Percentiles rank a stretch among this genome's conserved stretches.
phyloP scores from a whole-genome alignment of 2,329 filamentous ascomycete species.

The Fusarium xyrophilum region DNA sequence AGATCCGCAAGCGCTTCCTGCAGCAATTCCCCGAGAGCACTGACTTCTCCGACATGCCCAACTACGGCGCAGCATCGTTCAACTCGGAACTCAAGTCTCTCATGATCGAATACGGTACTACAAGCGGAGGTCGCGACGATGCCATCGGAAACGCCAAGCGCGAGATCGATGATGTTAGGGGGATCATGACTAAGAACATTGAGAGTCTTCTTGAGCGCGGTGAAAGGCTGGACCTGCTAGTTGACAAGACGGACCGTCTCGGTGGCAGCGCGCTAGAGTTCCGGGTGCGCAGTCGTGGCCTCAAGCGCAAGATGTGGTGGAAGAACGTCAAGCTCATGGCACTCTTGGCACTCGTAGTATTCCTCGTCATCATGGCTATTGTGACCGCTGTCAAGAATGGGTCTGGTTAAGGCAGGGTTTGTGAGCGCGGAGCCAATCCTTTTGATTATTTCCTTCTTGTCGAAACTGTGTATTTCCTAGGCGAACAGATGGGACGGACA shows the following conservation, averaged over 20 bases:
- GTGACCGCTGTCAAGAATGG: conserved; percentile 60
- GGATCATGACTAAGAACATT: conserved; percentile 96
- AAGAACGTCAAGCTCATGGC: conserved; percentile 98
- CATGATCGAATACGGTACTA: conserved; percentile 85
- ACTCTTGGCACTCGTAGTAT: conserved; percentile 72
- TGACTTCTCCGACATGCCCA: conserved; percentile 78
- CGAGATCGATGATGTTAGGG: conserved; percentile 90
- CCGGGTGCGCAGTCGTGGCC: conserved; percentile 80
- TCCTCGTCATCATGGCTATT: conserved; percentile 63
- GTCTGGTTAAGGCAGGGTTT: conserved; percentile 5
- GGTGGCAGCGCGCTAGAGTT: conserved; percentile 92
- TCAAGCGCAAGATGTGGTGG: conserved; percentile 99
- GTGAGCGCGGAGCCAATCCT: conserved; percentile 21
- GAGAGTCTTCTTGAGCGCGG: conserved; percentile 87
- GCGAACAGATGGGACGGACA: conserved; percentile 33
- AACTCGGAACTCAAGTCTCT: conserved; percentile 78
- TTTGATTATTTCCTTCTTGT: conserved; percentile 27
- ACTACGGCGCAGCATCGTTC: conserved; percentile 90
- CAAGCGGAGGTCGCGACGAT: conserved; percentile 76
- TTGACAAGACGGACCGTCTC: conserved; percentile 94
- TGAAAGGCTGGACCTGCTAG: conserved; percentile 89
- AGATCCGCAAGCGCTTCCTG: conserved; percentile 89
- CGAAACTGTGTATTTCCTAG: conserved; percentile 34
- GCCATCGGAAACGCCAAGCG: conserved; percentile 82
- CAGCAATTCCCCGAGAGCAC: conserved; percentile 69